Conservation (phyloP, 2,329 filamentous ascomycete species). For the Nigrospora oryzae region DNA sequence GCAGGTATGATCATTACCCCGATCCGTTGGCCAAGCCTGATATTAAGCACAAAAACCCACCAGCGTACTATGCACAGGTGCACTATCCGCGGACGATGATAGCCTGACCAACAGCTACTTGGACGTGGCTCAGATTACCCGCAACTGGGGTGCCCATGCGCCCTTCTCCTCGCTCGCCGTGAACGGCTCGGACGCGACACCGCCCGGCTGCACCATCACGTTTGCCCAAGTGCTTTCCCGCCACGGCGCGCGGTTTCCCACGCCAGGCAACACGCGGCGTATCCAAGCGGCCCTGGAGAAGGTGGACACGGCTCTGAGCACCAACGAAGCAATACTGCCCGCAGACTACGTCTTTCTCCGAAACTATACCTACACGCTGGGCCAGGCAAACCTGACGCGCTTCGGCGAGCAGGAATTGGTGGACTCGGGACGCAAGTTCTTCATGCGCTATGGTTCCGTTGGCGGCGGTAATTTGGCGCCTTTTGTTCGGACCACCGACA, state of each 20-base stretch:
- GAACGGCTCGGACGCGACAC: too few species aligned
- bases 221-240: slow-evolving; percentile 77
- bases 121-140: too few species aligned
- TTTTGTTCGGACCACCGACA: slow-evolving; percentile 64
- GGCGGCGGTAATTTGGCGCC: slow-evolving; percentile 43
- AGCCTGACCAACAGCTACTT: too few species aligned
- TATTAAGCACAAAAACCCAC: too few species aligned
- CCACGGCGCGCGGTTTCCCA: slow-evolving; percentile 79
- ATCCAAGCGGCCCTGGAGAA: slow-evolving; percentile 58
- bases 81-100: too few species aligned
- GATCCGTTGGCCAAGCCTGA: too few species aligned
- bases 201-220: slow-evolving; percentile 56
- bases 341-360: slow-evolving; percentile 63
- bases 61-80: too few species aligned
- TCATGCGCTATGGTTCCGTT: slow-evolving; percentile 59
- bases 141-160: too few species aligned
- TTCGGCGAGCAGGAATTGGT: slow-evolving; percentile 66
- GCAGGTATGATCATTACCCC: too few species aligned
- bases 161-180: too few species aligned
- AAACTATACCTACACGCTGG: slow-evolving; percentile 63
- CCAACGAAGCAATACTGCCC: slow-evolving; percentile 45
- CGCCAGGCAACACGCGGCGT: slow-evolving; percentile 50
- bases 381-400: slow-evolving; percentile 57
- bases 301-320: slow-evolving; percentile 28
- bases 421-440: slow-evolving; percentile 69